A percentile compares a stretch with the other conserved stretches of the same genome.
phyloP scores from a whole-genome alignment of 2,329 filamentous ascomycete genomes.

The Neonectria hederae region DNA sequence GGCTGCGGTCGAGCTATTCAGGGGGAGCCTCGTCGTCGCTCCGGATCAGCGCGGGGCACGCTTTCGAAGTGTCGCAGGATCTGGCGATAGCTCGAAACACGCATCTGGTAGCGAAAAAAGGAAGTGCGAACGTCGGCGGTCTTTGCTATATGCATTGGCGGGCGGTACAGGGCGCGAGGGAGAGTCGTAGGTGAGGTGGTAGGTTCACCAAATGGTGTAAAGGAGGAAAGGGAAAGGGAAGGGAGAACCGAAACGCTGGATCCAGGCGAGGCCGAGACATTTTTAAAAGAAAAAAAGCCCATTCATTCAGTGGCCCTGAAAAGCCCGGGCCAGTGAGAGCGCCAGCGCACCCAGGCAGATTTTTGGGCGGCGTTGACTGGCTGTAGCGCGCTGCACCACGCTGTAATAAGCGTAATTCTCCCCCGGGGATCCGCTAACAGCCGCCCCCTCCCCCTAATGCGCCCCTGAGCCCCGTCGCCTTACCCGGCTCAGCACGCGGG shows the following conservation, averaged over 20 bases:
- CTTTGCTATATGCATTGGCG: slow-evolving; percentile 67
- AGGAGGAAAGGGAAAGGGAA: slow-evolving; percentile 26
- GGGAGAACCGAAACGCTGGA: slow-evolving; percentile 7
- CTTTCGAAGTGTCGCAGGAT: slow-evolving; percentile 59
- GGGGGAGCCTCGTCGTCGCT: slow-evolving; percentile 66
- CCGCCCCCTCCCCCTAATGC: background rate
- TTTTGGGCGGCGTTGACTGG: slow-evolving; percentile 17
- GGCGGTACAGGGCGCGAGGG: slow-evolving; percentile 32
- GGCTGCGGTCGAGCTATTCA: slow-evolving; percentile 44
- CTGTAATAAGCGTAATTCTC: slow-evolving; percentile 12
- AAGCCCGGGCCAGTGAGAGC: slow-evolving; percentile 12
- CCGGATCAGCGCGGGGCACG: slow-evolving; percentile 65
- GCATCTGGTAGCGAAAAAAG: slow-evolving; percentile 68
- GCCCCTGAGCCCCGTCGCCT: slow-evolving; percentile 6
- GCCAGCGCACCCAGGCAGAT: slow-evolving; percentile 6
- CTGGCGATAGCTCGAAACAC: slow-evolving; percentile 60
- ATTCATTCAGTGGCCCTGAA: slow-evolving; percentile 35
- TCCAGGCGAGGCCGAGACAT: slow-evolving; percentile 28
- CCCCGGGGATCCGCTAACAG: slow-evolving; percentile 12
- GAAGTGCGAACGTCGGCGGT: slow-evolving; percentile 55
- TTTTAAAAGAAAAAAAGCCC: slow-evolving; percentile 28
- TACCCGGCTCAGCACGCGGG: slow-evolving; percentile 17
- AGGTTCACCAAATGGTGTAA: slow-evolving; percentile 44
- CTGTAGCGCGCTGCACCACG: slow-evolving; percentile 17
- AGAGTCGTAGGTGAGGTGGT: slow-evolving; percentile 26